phyloP scores from a whole-genome alignment of 495 filamentous ascomycete genomes.

The Neurospora sp. region DNA sequence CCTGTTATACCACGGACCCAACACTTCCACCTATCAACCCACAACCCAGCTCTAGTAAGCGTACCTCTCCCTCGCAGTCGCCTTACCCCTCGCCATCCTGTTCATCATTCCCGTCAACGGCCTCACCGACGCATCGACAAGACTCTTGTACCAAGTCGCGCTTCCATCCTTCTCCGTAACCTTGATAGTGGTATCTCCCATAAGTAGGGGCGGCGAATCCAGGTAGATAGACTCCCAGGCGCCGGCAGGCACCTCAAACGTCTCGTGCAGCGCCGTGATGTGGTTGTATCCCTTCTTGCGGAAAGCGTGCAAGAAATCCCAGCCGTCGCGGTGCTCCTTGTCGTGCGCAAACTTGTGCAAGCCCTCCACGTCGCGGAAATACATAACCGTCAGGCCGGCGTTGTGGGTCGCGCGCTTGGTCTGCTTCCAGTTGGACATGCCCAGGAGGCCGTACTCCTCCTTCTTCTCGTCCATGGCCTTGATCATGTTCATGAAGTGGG shows the following conservation, averaged over 20 bases:
- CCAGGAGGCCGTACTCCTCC: conserved; percentile 26
- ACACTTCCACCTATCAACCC: background rate
- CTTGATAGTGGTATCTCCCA: conserved; percentile 1
- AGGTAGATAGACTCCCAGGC: conserved; percentile 12
- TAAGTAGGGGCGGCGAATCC: conserved; percentile 12
- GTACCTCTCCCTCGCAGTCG: background rate
- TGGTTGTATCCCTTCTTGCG: background rate
- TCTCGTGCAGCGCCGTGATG: conserved; percentile 8
- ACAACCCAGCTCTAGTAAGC: background rate
- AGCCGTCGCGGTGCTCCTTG: conserved; percentile 31
- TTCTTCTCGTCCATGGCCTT: conserved; percentile 4
- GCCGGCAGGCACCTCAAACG: conserved; percentile 6
- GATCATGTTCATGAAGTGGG: conserved; percentile 16
- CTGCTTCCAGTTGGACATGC: conserved; percentile 10
- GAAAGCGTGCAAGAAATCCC: conserved; percentile 24
- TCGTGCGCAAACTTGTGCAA: conserved; percentile 42
- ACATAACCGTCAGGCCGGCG: conserved; percentile 27
- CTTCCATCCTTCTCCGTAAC: background rate
- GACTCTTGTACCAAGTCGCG: background rate
- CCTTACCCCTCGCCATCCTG: background rate
- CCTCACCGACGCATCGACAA: background rate
- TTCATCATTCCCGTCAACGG: background rate
- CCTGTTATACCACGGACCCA: background rate
- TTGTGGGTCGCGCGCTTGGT: conserved; percentile 25
- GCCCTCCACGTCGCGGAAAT: conserved; percentile 37